Percentiles rank a stretch among this genome's conserved stretches.
Evolutionary conservation across 2,329 filamentous ascomycete species (phyloP).

Genomic region (Alternaria arborescens): DNA sequence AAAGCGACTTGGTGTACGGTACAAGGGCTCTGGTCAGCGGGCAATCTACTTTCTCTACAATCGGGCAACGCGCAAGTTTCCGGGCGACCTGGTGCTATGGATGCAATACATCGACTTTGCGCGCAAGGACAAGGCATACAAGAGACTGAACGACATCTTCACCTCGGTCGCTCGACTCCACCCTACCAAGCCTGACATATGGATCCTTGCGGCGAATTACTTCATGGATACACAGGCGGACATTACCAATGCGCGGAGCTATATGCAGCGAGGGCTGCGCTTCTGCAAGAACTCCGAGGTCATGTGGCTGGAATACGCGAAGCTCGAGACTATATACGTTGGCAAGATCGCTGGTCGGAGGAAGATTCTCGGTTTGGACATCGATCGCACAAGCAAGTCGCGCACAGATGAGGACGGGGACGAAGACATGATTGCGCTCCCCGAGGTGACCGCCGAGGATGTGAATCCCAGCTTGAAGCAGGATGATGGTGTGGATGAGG

Average conservation of each 20-base stretch:
- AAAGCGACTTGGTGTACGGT: constrained; percentile 79
- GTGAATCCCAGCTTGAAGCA: constrained; percentile 64
- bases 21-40: constrained; percentile 75
- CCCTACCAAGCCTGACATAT: constrained; percentile 82
- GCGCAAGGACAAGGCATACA: constrained; percentile 69
- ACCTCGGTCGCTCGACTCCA: constrained; percentile 81
- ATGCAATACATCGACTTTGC: constrained; percentile 88
- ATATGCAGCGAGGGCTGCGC: constrained; percentile 87
- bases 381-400: constrained; percentile 53
- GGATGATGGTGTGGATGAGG: constrained; percentile 60
- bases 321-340: constrained; percentile 92
- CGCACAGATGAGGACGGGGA: constrained; percentile 58
- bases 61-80: constrained; percentile 83
- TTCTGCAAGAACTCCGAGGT: constrained; percentile 80
- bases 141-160: constrained; percentile 67
- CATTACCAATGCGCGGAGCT: constrained; percentile 83
- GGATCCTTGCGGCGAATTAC: constrained; percentile 83
- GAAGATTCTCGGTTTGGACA: constrained; percentile 70
- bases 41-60: constrained; percentile 91
- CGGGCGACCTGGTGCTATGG: constrained; percentile 83
- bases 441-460: constrained; percentile 69
- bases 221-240: constrained; percentile 82
- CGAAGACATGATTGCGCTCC: constrained; percentile 62
- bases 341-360: constrained; percentile 79
- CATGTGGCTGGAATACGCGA: constrained; percentile 90